These are phyloP conservation scores for Pelargonium australe DNA, from an alignment of 441 rosid species.

Conservation along the genomic window DNA sequence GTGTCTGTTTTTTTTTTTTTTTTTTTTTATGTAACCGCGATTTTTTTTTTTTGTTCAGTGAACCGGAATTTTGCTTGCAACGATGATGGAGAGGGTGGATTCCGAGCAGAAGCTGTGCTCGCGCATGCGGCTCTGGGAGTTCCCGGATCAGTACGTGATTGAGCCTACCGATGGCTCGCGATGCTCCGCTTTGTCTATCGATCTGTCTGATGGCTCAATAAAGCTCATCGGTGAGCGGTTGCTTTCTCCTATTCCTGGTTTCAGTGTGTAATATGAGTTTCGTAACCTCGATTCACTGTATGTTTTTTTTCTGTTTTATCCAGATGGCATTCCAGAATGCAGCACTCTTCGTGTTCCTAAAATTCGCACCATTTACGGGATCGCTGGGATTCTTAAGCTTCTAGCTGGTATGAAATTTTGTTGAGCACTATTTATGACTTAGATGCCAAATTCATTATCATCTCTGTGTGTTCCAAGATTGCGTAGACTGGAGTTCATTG, in stretches of 20 bases:
- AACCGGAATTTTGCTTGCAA: slow-evolving; percentile 9
- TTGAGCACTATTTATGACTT: neutral
- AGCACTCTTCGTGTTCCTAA: slow-evolving; percentile 76
- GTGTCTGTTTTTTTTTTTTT: too few relatives aligned
- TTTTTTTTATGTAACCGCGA: too few relatives aligned
- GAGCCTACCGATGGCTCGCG: slow-evolving; percentile 79
- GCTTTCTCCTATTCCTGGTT: neutral
- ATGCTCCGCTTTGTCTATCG: slow-evolving; percentile 49
- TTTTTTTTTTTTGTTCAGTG: neutral
- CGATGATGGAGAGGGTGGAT: slow-evolving; percentile 66
- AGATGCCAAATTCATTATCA: neutral
- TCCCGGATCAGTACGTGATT: slow-evolving; percentile 74
- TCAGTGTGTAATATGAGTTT: neutral
- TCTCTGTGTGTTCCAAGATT: neutral
- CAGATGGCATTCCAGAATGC: slow-evolving; percentile 71
- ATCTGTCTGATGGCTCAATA: slow-evolving; percentile 59
- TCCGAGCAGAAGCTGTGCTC: slow-evolving; percentile 65
- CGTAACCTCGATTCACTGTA: neutral
- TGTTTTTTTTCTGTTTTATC: slow-evolving; percentile 8
- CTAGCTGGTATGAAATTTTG: slow-evolving; percentile 52
- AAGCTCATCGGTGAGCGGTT: slow-evolving; percentile 44
- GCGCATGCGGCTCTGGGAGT: slow-evolving; percentile 76
- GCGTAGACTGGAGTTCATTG: neutral
- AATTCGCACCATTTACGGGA: slow-evolving; percentile 65
- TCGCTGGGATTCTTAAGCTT: slow-evolving; percentile 89